Evolutionary conservation across 2,329 filamentous ascomycete species (phyloP), one percentile per base, ranked within the genome.

Genomic region (Ophiosphaerella narmari): DNA sequence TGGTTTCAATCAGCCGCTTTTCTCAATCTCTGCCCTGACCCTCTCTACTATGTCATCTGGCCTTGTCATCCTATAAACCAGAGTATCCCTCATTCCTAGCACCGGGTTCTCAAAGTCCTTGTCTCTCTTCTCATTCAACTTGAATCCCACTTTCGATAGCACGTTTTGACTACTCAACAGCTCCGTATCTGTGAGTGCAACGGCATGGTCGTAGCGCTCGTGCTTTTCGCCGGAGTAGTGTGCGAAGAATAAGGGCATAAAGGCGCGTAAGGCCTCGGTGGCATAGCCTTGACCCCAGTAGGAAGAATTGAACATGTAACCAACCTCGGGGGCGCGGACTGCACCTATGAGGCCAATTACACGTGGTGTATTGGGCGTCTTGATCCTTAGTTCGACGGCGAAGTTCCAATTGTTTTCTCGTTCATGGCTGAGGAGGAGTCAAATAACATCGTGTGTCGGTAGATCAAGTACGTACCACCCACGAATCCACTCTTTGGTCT

Each of bases 91-190:
- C 54, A 62, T 52, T 2, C 72, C 71, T 39, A 74, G 40, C 11
- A 65, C 53, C 11, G 68, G 63, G 48, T 73, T 74, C 38, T 74
- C 65, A 48, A 75, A 75, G 36, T 73, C 69, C 40, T 71, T 73
- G 31, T 62, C 55, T 71, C 74, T 81, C 23, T 57, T 67, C 57
- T 77, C 76, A 37, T 77, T 76, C 33, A 76, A 60, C 57, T 72
- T 70, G 55, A 87, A 85, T 1, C 85, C 84, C 12, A 64, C 70
- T 63, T 86, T 87, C 40, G 66, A 60, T 46, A 89, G 57, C 7
- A 89, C 81, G 3, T 76, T 76, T 50, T 79, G 78, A 57, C 86
- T 88, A 3, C 73, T 74, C 7, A 51, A 47, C 59, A 89, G 86
- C 11, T 67, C 63, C 0, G 66, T 66, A 33, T 81, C 76, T 8